Base-by-base conservation (phyloP, 2,329 filamentous ascomycete genomes). In the Chaetomium sp. region DNA sequence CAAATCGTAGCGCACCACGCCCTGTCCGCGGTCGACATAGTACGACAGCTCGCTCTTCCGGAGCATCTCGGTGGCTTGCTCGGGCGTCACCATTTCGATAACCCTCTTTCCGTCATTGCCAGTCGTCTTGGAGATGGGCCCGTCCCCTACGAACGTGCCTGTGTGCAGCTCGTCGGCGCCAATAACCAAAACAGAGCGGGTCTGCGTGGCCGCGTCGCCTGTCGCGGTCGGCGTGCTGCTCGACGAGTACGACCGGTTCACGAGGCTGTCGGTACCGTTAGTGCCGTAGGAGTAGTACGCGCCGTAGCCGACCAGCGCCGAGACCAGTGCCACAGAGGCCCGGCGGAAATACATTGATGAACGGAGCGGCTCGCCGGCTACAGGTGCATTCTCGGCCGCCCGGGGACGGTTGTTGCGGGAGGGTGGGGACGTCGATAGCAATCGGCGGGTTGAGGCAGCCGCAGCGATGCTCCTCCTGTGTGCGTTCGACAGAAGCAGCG, bases 11-110 rank as follows among this genome's bases (percentile, higher is more conserved):
- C 95, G 88, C 68, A 97, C 89, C 47, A 99, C 94, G 45, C 95
- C 95, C 75, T 92, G 86, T 16, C 95, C 96, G 60, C 95, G 84
- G 65, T 92, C 92, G 49, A 99, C 92, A 10, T 93, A 81, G 78
- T 93, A 98, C 33, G 93, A 97, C 79, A 96, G 89, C 78, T 99
- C 93, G 74, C 92, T 92, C 75, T 90, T 89, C 70, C 95, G 86
- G 72, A 99, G 80, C 80, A 94, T 96, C 73, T 92, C 86, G 16
- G 93, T 96, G 27, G 92, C 93, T 82, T 99, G 93, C 65, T 97
- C 94, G 0, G 94, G 91, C 12, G 91, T 96, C 78, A 99, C 82
- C 94, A 99, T 99, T 81, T 97, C 94, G 65, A 99, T 82, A 38
- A 97, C 90, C 74, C 90, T 92, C 69, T 90, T 87, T 33, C 93